Percentiles rank a stretch among this genome's conserved stretches.
These are phyloP conservation scores for Gnaphalium uliginosum DNA, from an alignment of 129 eudicot species.

Conservation along the genomic window DNA sequence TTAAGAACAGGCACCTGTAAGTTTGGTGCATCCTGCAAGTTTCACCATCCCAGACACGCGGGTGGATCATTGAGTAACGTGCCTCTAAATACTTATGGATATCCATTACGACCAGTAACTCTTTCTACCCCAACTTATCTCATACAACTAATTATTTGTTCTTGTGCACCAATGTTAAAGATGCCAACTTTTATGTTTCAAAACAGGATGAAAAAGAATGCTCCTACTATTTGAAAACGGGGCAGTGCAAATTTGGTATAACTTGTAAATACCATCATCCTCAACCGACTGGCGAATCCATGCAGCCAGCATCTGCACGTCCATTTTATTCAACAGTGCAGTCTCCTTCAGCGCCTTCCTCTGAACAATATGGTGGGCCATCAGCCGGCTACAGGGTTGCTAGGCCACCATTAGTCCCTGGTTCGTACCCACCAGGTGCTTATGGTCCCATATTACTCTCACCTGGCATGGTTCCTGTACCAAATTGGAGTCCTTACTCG, in stretches of 20 bases:
- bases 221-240: conserved; percentile 99
- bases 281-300: conserved; percentile 66
- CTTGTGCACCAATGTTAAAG: conserved; percentile 24
- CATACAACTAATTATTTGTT: neutral
- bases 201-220: conserved; percentile 92
- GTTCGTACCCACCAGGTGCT: conserved; percentile 83
- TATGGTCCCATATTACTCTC: conserved; percentile 87
- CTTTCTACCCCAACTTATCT: conserved; percentile 5
- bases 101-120: conserved; percentile 86
- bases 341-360: conserved; percentile 75
- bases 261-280: conserved; percentile 99
- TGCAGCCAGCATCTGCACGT: conserved; percentile 68
- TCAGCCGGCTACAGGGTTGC: conserved; percentile 60
- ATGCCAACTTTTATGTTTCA: conserved; percentile 25
- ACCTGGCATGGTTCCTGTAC: conserved; percentile 81
- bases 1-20: conserved; percentile 95
- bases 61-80: conserved; percentile 84
- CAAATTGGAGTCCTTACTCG: conserved; percentile 86
- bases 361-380: conserved; percentile 61
- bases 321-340: conserved; percentile 94
- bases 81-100: conserved; percentile 79
- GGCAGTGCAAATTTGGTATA: conserved; percentile 97
- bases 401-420: conserved; percentile 87
- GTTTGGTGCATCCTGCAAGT: conserved; percentile 93
- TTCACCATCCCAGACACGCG: conserved; percentile 87